Evolutionary conservation across 2,329 filamentous ascomycete species (phyloP), one percentile per base, ranked within the genome.

Genomic region (Epichloe amarillans): DNA sequence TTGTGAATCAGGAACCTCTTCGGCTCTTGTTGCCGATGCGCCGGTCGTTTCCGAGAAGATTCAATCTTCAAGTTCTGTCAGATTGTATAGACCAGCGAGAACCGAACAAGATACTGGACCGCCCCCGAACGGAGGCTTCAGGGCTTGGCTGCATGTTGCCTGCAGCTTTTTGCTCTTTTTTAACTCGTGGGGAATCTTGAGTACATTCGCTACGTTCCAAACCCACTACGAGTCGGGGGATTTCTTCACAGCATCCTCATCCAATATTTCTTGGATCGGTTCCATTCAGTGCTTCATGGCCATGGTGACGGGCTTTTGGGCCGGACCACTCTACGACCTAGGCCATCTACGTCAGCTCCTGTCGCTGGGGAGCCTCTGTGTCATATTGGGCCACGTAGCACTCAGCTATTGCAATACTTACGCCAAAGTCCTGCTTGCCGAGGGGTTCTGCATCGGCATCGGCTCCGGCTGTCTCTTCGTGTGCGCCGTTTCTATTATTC

Each of bases 141-240:
- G 21, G 2, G 51, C 53, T 2, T 54, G 53, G 53, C 38, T 53
- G 8, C 53, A 54, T n/a, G 53, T 53, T 4, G 23, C 46, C 4
- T 49, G 51, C 11, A 42, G 46, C 5, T 23, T 6, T 53, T 33
- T 46, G 7, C 50, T 54, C 14, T 54, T 46, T n/a, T 46, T 46
- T 30, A 46, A 46, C 30, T 35, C 44, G 12, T 47, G 62, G 47
- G 64, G 66, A n/a, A 55, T 68, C 15, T 62, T 72, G 50, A 72
- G 70, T 57, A 66, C 62, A n/a, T 74, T 69, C 49, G 72, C 71
- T 37, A 69, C 71, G 2, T 74, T 68, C 58, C 69, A 74, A 54
- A 68, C 66, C 4, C 73, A 69, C 59, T 72, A 72, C 54, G 64
- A 69, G 55, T 59, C 61, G 1, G 58, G 1, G 60, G 21, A 69